Conservation (phyloP, 495 filamentous ascomycete genomes). For the Hyaloscypha bicolor region DNA sequence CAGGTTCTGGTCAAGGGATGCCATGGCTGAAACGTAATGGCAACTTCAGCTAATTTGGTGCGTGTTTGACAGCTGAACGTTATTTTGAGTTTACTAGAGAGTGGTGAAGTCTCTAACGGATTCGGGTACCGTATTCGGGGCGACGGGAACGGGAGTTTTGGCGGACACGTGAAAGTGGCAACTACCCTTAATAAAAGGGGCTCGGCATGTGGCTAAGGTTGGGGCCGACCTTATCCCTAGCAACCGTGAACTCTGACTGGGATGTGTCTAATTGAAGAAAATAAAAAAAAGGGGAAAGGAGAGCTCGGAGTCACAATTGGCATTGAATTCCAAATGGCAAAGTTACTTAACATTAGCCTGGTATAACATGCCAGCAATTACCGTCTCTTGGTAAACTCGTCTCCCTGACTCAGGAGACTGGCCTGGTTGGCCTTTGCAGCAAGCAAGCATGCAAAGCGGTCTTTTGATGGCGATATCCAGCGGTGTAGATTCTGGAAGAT, state of each 20-base stretch:
- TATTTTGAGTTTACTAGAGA: background rate
- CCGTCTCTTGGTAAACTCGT: background rate
- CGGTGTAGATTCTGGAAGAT: constrained; percentile 11
- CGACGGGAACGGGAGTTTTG: background rate
- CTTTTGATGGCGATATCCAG: background rate
- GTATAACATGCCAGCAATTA: background rate
- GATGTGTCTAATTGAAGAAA: background rate
- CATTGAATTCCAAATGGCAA: background rate
- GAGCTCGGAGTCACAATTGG: background rate
- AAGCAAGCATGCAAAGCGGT: background rate
- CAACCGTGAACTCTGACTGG: background rate
- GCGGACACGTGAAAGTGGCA: background rate
- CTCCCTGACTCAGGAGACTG: background rate
- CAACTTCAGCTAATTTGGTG: background rate
- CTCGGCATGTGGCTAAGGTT: background rate
- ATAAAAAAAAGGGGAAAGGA: background rate
- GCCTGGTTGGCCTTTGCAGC: background rate
- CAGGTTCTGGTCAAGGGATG: constrained; percentile 32
- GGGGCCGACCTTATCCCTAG: background rate
- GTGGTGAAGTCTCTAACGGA: background rate
- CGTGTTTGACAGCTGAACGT: background rate
- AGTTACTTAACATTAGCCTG: background rate
- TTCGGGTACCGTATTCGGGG: background rate
- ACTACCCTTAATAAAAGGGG: background rate
- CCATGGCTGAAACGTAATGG: constrained; percentile 32